Conservation (phyloP, 805 yeast genomes). For the Saturnispora gosingensis region DNA sequence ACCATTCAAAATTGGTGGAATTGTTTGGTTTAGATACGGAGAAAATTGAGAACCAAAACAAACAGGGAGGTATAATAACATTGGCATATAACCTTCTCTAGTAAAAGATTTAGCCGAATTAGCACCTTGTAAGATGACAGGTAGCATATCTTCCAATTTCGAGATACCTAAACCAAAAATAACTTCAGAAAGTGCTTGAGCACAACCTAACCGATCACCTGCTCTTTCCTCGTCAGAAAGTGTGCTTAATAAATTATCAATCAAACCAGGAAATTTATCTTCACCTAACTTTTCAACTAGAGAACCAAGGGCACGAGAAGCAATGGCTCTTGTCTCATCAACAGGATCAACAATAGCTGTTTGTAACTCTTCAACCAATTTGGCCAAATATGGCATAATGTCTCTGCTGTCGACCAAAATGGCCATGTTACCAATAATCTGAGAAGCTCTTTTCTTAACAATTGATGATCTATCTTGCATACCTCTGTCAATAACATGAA, state of each 20-base stretch:
- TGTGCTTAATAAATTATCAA: slow-evolving; percentile 68
- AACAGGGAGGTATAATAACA: slow-evolving; percentile 82
- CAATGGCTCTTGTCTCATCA: slow-evolving; percentile 93
- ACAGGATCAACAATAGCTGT: slow-evolving; percentile 98
- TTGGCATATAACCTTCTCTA: slow-evolving; percentile 88
- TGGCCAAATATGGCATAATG: slow-evolving; percentile 70
- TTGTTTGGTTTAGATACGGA: slow-evolving; percentile 75
- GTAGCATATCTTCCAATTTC: slow-evolving; percentile 83
- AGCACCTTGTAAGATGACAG: slow-evolving; percentile 66
- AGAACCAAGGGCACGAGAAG: slow-evolving; percentile 94
- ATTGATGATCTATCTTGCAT: slow-evolving; percentile 90
- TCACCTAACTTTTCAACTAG: slow-evolving; percentile 95
- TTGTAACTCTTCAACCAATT: slow-evolving; percentile 74
- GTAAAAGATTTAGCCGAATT: slow-evolving; percentile 56
- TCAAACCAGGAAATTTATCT: slow-evolving; percentile 85
- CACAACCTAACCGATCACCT: slow-evolving; percentile 94
- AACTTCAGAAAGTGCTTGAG: slow-evolving; percentile 93
- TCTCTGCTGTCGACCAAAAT: slow-evolving; percentile 86
- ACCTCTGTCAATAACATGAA: slow-evolving; percentile 93
- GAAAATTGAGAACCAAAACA: slow-evolving; percentile 89
- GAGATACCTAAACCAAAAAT: slow-evolving; percentile 82
- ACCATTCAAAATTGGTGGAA: slow-evolving; percentile 88
- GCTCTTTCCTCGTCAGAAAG: slow-evolving; percentile 68
- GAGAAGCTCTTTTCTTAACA: slow-evolving; percentile 89
- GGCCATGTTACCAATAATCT: slow-evolving; percentile 98